phyloP scores from a whole-genome alignment of 2,329 filamentous ascomycete genomes.

The Tolypocladium ophioglossoides region DNA sequence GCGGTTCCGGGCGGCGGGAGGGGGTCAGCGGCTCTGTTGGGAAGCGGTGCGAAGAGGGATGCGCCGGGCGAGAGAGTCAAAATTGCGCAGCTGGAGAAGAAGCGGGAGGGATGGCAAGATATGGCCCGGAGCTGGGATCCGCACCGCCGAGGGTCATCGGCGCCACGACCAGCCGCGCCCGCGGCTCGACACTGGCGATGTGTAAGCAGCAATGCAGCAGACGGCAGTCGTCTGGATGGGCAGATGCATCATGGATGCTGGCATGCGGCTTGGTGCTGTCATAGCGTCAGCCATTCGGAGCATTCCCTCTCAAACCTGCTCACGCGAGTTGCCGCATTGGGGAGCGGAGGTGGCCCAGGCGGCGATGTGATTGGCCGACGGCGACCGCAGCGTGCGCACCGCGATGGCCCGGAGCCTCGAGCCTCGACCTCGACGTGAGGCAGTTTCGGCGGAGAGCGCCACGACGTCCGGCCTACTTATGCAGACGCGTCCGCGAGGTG shows the following conservation, averaged over 20 bases:
- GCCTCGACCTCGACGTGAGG: background rate
- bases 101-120: background rate
- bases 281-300: constrained; percentile 5
- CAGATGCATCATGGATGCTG: background rate
- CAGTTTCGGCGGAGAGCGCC: no score
- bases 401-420: background rate
- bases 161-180: background rate
- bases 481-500: no score
- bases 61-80: no score
- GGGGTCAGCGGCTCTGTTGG: background rate
- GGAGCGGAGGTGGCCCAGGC: constrained; percentile 9
- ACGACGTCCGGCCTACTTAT: no score
- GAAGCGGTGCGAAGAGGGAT: no score
- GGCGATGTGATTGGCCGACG: constrained; percentile 17
- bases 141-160: background rate
- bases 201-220: background rate
- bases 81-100: background rate
- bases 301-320: constrained; percentile 26
- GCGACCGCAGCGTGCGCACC: no score
- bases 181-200: background rate
- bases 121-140: background rate
- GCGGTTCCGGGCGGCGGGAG: no score
- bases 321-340: constrained; percentile 16
- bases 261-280: background rate
- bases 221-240: background rate